These are phyloP conservation scores for Neocatenulostroma microsporum DNA, from an alignment of 2,329 filamentous ascomycete genomes.

Conservation along the genomic window DNA sequence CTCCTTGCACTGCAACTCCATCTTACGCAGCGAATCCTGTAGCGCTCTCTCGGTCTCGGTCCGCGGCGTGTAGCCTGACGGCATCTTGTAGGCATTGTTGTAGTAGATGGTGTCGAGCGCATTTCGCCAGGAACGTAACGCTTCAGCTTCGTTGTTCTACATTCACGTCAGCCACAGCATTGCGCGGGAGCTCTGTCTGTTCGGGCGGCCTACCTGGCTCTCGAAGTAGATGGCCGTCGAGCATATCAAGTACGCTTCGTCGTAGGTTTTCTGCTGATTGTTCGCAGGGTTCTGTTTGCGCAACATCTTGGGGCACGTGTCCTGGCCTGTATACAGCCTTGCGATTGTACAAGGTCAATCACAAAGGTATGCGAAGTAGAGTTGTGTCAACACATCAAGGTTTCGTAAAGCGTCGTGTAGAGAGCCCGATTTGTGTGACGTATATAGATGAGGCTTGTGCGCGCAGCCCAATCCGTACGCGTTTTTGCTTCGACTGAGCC, in stretches of 20 bases:
- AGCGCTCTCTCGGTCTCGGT: slow-evolving; percentile 78
- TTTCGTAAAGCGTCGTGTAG: too few species aligned
- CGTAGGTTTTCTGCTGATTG: slow-evolving; percentile 91
- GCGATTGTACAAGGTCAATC: too few species aligned
- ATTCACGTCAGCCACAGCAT: slow-evolving; percentile 13
- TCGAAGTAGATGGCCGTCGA: slow-evolving; percentile 97
- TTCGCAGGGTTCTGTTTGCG: too few species aligned
- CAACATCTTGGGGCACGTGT: too few species aligned
- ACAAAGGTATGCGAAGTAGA: too few species aligned
- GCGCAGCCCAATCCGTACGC: too few species aligned
- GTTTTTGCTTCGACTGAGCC: too few species aligned
- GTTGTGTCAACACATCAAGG: too few species aligned
- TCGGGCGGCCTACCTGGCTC: too few species aligned
- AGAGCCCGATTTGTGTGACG: too few species aligned
- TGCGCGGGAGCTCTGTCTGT: not conserved
- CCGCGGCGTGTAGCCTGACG: slow-evolving; percentile 60
- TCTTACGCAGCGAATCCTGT: slow-evolving; percentile 68
- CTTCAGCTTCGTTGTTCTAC: slow-evolving; percentile 85
- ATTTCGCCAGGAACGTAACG: slow-evolving; percentile 79
- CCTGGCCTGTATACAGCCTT: too few species aligned
- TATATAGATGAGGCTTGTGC: too few species aligned
- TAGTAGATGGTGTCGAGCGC: slow-evolving; percentile 85
- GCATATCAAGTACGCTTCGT: slow-evolving; percentile 90
- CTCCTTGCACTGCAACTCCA: slow-evolving; percentile 90
- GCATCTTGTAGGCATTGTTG: slow-evolving; percentile 68